phyloP scores from a whole-genome alignment of 495 filamentous ascomycete species.

The Tuber umbilicatum region DNA sequence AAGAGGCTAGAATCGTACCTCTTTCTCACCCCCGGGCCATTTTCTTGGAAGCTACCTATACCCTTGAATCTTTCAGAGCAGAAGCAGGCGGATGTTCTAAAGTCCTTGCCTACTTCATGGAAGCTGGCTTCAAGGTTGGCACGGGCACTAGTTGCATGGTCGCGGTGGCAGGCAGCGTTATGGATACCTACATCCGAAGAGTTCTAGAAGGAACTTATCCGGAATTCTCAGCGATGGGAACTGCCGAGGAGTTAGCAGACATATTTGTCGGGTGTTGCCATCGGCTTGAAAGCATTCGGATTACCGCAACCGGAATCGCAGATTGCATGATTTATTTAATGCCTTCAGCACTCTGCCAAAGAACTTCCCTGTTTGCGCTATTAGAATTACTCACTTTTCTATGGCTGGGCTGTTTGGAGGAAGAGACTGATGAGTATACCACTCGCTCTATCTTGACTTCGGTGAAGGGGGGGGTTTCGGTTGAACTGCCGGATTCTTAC shows the following conservation, averaged over 20 bases:
- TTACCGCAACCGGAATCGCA: slow-evolving; percentile 69
- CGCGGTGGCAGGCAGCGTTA: slow-evolving; percentile 62
- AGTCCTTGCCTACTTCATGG: slow-evolving; percentile 80
- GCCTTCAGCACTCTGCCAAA: slow-evolving; percentile 84
- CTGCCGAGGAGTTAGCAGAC: slow-evolving; percentile 76
- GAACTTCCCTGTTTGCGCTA: slow-evolving; percentile 80
- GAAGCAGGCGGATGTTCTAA: slow-evolving; percentile 80
- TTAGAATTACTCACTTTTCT: slow-evolving; percentile 85
- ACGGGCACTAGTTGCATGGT: slow-evolving; percentile 82
- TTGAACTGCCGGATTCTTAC: slow-evolving; percentile 91
- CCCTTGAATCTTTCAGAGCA: slow-evolving; percentile 78
- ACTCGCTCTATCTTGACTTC: slow-evolving; percentile 75
- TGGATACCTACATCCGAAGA: slow-evolving; percentile 65
- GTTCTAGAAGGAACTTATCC: slow-evolving; percentile 63
- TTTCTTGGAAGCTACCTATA: slow-evolving; percentile 77
- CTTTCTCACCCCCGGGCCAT: slow-evolving; percentile 79
- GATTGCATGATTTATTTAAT: slow-evolving; percentile 75
- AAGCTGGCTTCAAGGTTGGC: slow-evolving; percentile 70
- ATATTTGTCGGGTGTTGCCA: slow-evolving; percentile 88
- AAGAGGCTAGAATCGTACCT: slow-evolving; percentile 66
- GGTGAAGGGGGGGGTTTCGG: slow-evolving; percentile 60
- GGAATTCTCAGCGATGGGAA: slow-evolving; percentile 70
- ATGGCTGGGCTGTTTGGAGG: slow-evolving; percentile 90
- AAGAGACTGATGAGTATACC: slow-evolving; percentile 87
- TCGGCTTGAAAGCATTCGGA: slow-evolving; percentile 79